Evolutionary conservation across 352 stramenopile species (phyloP).

Genomic region (Globisporangium cystogenes): DNA sequence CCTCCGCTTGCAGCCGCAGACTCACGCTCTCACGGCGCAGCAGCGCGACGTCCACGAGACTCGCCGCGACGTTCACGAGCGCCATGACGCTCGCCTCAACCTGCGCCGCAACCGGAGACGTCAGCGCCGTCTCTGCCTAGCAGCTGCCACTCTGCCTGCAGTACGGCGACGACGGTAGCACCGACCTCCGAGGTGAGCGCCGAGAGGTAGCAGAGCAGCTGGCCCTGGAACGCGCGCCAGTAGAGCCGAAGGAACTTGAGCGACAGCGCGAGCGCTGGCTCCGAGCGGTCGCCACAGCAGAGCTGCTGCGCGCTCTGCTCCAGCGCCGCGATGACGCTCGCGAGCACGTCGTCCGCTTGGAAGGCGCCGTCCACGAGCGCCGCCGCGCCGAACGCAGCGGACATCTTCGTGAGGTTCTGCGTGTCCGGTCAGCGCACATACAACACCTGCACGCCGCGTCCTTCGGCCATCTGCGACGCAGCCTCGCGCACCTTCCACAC

Average conservation of each 20-base stretch:
- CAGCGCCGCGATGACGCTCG: slow-evolving; percentile 21
- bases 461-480: background rate
- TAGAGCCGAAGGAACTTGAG: slow-evolving; percentile 52
- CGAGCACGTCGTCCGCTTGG: slow-evolving; percentile 25
- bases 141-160: too few relatives aligned
- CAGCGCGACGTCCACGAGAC: slow-evolving; percentile 20
- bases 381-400: slow-evolving; percentile 16
- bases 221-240: slow-evolving; percentile 54
- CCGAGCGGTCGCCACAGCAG: background rate
- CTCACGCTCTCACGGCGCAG: background rate
- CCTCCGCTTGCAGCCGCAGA: slow-evolving; percentile 20
- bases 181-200: slow-evolving; percentile 17
- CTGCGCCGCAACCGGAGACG: slow-evolving; percentile 3
- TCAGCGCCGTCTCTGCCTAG: background rate
- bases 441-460: background rate
- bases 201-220: slow-evolving; percentile 26
- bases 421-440: background rate
- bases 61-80: slow-evolving; percentile 32
- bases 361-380: slow-evolving; percentile 14
- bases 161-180: background rate
- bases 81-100: slow-evolving; percentile 36
- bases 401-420: slow-evolving; percentile 43
- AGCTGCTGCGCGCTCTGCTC: slow-evolving; percentile 20
- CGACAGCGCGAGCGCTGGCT: background rate
- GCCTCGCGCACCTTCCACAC: slow-evolving; percentile 37